A percentile compares a stretch with the other conserved stretches of the same genome.
These are phyloP conservation scores for Candida coleopterorum DNA, from an alignment of 805 yeast genomes.

Conservation along the genomic window DNA sequence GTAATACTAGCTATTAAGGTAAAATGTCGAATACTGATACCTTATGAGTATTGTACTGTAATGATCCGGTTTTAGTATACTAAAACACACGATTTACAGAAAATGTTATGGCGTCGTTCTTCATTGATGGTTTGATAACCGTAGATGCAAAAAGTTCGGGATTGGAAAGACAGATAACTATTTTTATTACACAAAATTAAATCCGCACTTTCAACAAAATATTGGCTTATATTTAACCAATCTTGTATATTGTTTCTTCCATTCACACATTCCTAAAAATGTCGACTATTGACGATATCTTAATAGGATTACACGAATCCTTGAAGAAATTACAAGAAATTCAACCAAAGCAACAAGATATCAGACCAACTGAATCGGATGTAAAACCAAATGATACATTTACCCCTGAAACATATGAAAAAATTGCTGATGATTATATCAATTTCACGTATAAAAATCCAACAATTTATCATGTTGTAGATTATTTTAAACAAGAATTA, in stretches of 20 bases:
- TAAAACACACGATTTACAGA: too few relatives aligned
- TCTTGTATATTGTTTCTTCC: not conserved
- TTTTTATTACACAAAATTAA: too few relatives aligned
- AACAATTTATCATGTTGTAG: constrained; percentile 69
- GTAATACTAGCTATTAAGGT: too few relatives aligned
- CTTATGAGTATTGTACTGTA: too few relatives aligned
- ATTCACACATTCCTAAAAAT: not conserved
- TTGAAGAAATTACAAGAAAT: constrained; percentile 3
- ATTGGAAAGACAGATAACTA: too few relatives aligned
- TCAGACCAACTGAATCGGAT: constrained; percentile 9
- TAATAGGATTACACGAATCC: constrained; percentile 3
- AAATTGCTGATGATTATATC: constrained; percentile 47
- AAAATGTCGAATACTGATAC: too few relatives aligned
- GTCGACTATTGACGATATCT: constrained; percentile 7
- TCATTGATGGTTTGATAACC: too few relatives aligned
- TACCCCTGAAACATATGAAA: constrained; percentile 16
- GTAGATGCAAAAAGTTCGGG: too few relatives aligned
- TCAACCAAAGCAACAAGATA: not conserved
- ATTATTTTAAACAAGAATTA: constrained; percentile 44
- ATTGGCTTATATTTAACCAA: not conserved
- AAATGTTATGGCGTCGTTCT: too few relatives aligned
- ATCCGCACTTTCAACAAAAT: constrained; percentile 4
- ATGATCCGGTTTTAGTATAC: too few relatives aligned
- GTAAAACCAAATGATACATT: not conserved
- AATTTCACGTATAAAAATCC: constrained; percentile 71